A percentile compares a stretch with the other conserved stretches of the same genome.
Evolutionary conservation across 2,329 filamentous ascomycete genomes (phyloP).

Genomic region (Botrytis squamosa): DNA sequence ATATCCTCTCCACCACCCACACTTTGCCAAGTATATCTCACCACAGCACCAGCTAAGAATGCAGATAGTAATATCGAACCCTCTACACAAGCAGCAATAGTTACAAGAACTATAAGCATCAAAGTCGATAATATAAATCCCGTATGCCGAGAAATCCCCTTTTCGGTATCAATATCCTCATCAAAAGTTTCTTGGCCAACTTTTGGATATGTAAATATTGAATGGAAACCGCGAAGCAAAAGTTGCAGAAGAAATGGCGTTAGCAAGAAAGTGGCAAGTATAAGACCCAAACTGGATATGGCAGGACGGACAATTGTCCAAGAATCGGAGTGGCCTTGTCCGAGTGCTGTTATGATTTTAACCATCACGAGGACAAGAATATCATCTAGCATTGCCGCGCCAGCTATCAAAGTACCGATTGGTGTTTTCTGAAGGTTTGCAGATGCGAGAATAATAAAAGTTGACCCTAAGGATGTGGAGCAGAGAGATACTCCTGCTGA

Average conservation of each 20-base stretch:
- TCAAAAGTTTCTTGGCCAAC: not conserved
- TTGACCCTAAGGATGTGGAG: conserved; percentile 17
- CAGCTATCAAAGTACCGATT: conserved; percentile 16
- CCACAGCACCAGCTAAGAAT: conserved; percentile 16
- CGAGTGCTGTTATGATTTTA: conserved; percentile 14
- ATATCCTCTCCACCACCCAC: not conserved
- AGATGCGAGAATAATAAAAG: conserved; percentile 16
- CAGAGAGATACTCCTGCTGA: conserved; percentile 18
- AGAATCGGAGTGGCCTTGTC: conserved; percentile 2
- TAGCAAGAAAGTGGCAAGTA: not conserved
- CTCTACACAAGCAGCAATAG: conserved; percentile 15
- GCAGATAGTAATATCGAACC: conserved; percentile 13
- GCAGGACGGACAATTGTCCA: conserved; percentile 19
- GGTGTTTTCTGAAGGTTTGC: conserved; percentile 20
- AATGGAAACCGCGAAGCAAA: not conserved
- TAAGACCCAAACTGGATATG: conserved; percentile 9
- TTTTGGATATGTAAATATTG: not conserved
- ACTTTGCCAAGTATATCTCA: conserved; percentile 11
- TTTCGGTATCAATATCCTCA: not conserved
- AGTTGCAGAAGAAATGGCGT: not conserved
- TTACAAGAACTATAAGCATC: conserved; percentile 3
- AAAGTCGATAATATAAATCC: conserved; percentile 14
- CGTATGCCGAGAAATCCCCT: not conserved
- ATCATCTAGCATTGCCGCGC: conserved; percentile 17
- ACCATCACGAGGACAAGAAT: conserved; percentile 19